A percentile compares a stretch with the other conserved stretches of the same genome.
phyloP scores from a whole-genome alignment of 495 filamentous ascomycete species.

The Annulohypoxylon bovei region DNA sequence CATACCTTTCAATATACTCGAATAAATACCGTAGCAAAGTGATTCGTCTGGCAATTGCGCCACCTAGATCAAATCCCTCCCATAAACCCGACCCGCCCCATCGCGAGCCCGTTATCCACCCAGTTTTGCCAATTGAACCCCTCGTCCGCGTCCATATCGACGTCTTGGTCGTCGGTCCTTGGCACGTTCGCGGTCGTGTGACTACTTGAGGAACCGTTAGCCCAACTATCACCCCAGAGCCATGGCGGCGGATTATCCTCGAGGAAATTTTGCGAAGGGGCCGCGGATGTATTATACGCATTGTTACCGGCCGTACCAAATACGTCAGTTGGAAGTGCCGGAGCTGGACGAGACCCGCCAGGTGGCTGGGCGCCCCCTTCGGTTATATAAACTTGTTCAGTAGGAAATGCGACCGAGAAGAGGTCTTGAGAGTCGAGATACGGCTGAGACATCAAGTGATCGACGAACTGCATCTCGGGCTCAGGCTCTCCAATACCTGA shows the following conservation, averaged over 20 bases:
- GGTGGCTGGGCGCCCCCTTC: slow-evolving; percentile 32
- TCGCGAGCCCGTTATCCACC: slow-evolving; percentile 52
- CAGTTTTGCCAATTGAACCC: slow-evolving; percentile 60
- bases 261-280: slow-evolving; percentile 24
- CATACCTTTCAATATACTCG: neutral
- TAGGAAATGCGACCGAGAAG: slow-evolving; percentile 36
- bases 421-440: slow-evolving; percentile 46
- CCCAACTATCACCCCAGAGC: slow-evolving; percentile 51
- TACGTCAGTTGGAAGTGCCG: slow-evolving; percentile 11
- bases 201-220: neutral
- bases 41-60: neutral
- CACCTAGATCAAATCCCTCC: slow-evolving; percentile 35
- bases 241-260: slow-evolving; percentile 55
- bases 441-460: slow-evolving; percentile 48
- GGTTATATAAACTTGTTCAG: slow-evolving; percentile 25
- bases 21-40: neutral
- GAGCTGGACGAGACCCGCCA: slow-evolving; percentile 9
- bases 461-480: slow-evolving; percentile 43
- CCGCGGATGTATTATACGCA: neutral
- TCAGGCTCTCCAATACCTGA: slow-evolving; percentile 15
- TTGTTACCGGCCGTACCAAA: slow-evolving; percentile 20
- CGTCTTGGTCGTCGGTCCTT: slow-evolving; percentile 46
- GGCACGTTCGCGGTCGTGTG: slow-evolving; percentile 20
- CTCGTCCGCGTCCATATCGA: slow-evolving; percentile 55
- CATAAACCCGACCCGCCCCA: slow-evolving; percentile 43